phyloP scores from a whole-genome alignment of 2,329 filamentous ascomycete species.

The Epichloe bromicola region DNA sequence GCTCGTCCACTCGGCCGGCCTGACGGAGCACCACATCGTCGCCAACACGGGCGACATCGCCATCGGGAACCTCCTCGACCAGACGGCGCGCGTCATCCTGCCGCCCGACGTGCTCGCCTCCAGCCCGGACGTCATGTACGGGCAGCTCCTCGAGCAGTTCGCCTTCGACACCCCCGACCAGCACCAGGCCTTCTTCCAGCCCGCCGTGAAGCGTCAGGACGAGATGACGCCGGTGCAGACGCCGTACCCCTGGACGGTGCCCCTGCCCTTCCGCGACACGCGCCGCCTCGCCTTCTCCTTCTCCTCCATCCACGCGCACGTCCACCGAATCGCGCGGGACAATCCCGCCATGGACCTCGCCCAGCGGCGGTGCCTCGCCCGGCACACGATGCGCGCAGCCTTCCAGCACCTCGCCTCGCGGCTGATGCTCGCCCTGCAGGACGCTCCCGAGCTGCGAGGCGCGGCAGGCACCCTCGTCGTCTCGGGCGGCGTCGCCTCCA shows the following conservation, averaged over 20 bases:
- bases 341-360: constrained; percentile 32
- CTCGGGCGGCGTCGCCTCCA: constrained; percentile 83
- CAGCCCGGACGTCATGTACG: constrained; percentile 62
- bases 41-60: constrained; percentile 67
- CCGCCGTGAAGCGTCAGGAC: constrained; percentile 43
- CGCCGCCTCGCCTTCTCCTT: constrained; percentile 59
- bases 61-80: constrained; percentile 84
- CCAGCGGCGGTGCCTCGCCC: constrained; percentile 58
- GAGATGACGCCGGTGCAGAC: constrained; percentile 36
- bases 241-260: constrained; percentile 48
- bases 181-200: constrained; percentile 36
- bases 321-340: constrained; percentile 28
- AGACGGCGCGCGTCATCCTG: constrained; percentile 64
- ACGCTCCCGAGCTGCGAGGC: constrained; percentile 14
- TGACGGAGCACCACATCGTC: constrained; percentile 60
- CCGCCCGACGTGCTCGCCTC: constrained; percentile 43
- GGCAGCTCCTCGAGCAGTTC: constrained; percentile 63
- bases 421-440: constrained; percentile 51
- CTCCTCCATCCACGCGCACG: constrained; percentile 48
- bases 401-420: constrained; percentile 81
- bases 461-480: constrained; percentile 53
- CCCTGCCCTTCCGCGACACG: constrained; percentile 49
- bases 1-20: constrained; percentile 58
- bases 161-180: constrained; percentile 43
- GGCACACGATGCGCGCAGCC: constrained; percentile 61